A percentile compares a stretch with the other conserved stretches of the same genome.
Evolutionary conservation across 805 yeast genomes (phyloP).

Genomic region (Candida vartiovaarae): DNA sequence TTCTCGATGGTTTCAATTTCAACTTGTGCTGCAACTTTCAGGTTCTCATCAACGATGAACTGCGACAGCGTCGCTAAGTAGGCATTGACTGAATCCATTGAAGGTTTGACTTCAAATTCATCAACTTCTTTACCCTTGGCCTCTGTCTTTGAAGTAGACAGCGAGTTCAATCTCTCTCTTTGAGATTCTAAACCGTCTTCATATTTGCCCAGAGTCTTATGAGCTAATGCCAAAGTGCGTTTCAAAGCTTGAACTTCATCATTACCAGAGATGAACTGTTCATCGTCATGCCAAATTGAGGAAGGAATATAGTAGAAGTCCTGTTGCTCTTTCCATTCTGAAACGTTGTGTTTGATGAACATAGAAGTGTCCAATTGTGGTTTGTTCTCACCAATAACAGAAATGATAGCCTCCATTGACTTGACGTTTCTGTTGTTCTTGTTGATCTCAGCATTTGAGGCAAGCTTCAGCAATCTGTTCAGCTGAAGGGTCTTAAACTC

Average conservation of each 20-base stretch:
- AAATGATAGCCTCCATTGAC: conserved; percentile 43
- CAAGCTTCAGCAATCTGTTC: conserved; percentile 59
- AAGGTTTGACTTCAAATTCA: conserved; percentile 33
- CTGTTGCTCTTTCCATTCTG: conserved; percentile 74
- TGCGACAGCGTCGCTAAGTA: conserved; percentile 48
- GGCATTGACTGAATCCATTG: conserved; percentile 38
- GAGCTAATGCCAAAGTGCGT: conserved; percentile 38
- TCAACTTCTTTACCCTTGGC: conserved; percentile 39
- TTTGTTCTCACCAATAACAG: conserved; percentile 58
- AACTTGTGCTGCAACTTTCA: conserved; percentile 71
- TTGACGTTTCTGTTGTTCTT: conserved; percentile 36
- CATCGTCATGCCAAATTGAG: conserved; percentile 97
- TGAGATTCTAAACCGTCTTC: conserved; percentile 26
- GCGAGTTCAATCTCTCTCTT: conserved; percentile 24
- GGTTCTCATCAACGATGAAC: conserved; percentile 68
- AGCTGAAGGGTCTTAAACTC: conserved; percentile 68
- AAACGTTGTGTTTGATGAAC: conserved; percentile 82
- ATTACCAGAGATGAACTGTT: conserved; percentile 51
- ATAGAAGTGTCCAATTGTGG: conserved; percentile 77
- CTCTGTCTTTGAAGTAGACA: conserved; percentile 26
- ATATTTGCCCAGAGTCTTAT: conserved; percentile 23
- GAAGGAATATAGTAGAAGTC: conserved; percentile 86
- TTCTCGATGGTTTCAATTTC: conserved; percentile 85
- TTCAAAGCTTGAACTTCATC: conserved; percentile 41
- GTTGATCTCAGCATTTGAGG: conserved; percentile 53